Conservation (phyloP, 257 asterid species). For the Echium plantagineum region DNA sequence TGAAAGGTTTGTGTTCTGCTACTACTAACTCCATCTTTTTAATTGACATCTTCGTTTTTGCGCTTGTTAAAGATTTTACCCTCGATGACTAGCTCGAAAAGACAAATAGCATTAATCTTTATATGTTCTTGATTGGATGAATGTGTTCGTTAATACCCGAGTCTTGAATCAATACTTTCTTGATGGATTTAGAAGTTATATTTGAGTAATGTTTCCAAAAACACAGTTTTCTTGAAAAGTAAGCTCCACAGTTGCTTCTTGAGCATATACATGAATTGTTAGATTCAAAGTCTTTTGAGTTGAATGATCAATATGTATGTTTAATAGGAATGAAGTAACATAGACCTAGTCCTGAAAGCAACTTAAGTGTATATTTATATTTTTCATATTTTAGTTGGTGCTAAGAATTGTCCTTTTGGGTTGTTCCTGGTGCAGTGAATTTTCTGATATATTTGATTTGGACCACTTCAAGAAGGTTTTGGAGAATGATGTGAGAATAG, state of each 20-base stretch:
- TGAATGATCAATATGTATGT: not conserved
- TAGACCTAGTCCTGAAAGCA: not conserved
- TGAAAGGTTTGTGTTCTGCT: slow-evolving; percentile 55
- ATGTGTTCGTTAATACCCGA: too few species aligned
- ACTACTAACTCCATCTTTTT: not conserved
- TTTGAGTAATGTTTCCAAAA: not conserved
- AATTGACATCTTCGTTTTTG: too few species aligned
- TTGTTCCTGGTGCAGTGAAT: slow-evolving; percentile 61
- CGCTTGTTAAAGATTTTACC: too few species aligned
- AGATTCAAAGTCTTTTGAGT: too few species aligned
- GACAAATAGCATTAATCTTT: too few species aligned
- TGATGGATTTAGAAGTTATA: not conserved
- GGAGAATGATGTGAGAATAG: slow-evolving; percentile 67
- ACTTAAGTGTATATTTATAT: too few species aligned
- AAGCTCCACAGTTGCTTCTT: not conserved
- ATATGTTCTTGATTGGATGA: not conserved
- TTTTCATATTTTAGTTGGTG: too few species aligned
- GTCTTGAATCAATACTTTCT: not conserved
- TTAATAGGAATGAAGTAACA: not conserved
- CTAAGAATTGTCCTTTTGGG: slow-evolving; percentile 2
- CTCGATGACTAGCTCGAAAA: too few species aligned
- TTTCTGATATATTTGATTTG: slow-evolving; percentile 84
- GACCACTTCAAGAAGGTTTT: slow-evolving; percentile 74
- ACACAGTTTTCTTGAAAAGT: not conserved
- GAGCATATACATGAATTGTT: too few species aligned